Evolutionary conservation across 2,329 filamentous ascomycete genomes (phyloP).

Genomic region (Fusarium kyushuense): DNA sequence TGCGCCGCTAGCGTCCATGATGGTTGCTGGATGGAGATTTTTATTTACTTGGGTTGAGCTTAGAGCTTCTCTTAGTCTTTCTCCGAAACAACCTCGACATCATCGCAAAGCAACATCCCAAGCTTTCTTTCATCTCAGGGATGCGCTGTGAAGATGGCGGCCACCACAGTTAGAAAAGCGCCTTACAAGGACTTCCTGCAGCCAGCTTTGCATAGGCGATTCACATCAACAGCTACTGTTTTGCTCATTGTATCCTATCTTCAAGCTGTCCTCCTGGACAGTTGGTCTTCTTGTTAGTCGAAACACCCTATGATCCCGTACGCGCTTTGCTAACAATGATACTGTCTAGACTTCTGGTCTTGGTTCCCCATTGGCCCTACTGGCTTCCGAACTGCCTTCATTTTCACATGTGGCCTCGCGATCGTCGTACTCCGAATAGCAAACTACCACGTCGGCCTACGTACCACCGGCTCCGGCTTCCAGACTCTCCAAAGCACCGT

Average conservation of each 20-base stretch:
- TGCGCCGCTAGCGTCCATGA: conserved; percentile 36
- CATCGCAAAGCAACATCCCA: conserved; percentile 32
- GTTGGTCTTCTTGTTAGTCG: conserved; percentile 75
- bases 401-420: conserved; percentile 80
- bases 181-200: conserved; percentile 92
- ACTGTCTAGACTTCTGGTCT: conserved; percentile 76
- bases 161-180: conserved; percentile 65
- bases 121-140: conserved; percentile 49
- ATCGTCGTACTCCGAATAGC: conserved; percentile 89
- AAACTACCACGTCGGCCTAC: conserved; percentile 79
- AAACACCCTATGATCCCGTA: background rate
- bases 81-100: conserved; percentile 27
- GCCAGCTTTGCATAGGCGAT: conserved; percentile 86
- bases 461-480: conserved; percentile 77
- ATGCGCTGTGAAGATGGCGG: conserved; percentile 65
- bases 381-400: conserved; percentile 78
- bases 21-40: conserved; percentile 53
- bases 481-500: conserved; percentile 71
- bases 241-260: conserved; percentile 79
- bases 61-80: conserved; percentile 25
- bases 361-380: conserved; percentile 86
- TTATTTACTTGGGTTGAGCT: conserved; percentile 49
- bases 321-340: conserved; percentile 8
- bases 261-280: conserved; percentile 76
- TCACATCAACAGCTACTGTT: conserved; percentile 79